Percentiles rank a stretch among this genome's conserved stretches.
Evolutionary conservation across 305 asterid species (phyloP).

Genomic region (Fraxinus velutina): DNA sequence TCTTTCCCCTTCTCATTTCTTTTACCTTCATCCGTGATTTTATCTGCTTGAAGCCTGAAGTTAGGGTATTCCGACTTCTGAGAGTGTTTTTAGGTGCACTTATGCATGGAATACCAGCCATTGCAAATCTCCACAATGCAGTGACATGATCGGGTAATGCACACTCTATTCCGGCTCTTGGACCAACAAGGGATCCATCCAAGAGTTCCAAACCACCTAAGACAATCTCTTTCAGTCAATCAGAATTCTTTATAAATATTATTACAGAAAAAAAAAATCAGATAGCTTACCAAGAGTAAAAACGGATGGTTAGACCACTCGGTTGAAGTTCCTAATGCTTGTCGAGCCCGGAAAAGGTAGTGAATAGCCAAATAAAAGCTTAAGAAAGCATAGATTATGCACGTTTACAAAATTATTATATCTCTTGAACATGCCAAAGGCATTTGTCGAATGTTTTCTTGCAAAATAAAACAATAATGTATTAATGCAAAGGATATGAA

Average conservation of each 20-base stretch:
- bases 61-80: background rate
- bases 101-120: slow-evolving; percentile 73
- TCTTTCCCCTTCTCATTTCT: background rate
- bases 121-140: slow-evolving; percentile 90
- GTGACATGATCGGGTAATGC: slow-evolving; percentile 73
- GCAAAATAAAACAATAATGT: background rate
- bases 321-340: slow-evolving; percentile 78
- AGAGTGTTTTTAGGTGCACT: slow-evolving; percentile 93
- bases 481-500: background rate
- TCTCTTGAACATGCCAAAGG: background rate
- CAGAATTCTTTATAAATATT: background rate
- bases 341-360: slow-evolving; percentile 59
- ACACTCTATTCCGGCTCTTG: slow-evolving; percentile 81
- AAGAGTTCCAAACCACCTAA: slow-evolving; percentile 86
- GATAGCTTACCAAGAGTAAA: slow-evolving; percentile 56
- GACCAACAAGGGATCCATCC: slow-evolving; percentile 88
- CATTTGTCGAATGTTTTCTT: background rate
- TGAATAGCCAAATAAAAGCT: background rate
- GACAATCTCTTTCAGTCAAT: background rate
- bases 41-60: background rate
- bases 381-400: background rate
- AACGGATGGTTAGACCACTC: slow-evolving; percentile 92
- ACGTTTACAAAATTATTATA: background rate
- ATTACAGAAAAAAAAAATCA: background rate
- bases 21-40: background rate